Evolutionary conservation across 352 stramenopile species (phyloP).

Genomic region (Lagenidium sp.): DNA sequence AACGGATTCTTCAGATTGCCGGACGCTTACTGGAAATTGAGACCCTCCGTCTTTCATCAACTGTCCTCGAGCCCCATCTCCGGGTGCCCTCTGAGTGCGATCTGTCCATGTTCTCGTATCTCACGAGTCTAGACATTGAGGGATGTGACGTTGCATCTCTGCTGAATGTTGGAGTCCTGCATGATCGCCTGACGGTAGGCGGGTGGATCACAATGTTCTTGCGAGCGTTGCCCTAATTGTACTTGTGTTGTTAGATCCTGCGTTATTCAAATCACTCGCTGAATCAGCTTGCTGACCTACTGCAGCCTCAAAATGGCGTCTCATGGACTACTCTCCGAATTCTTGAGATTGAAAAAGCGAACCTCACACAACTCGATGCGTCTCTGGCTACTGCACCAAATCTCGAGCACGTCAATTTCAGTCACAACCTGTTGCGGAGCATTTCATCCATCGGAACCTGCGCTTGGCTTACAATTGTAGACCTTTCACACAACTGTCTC

Average conservation of each 20-base stretch:
- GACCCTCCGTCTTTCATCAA: constrained; percentile 1
- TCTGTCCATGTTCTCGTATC: constrained; percentile 3
- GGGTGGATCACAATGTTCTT: too few relatives aligned
- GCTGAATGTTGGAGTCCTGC: background rate
- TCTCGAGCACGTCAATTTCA: too few relatives aligned
- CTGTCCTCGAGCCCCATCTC: background rate
- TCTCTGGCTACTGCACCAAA: too few relatives aligned
- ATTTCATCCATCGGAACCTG: background rate
- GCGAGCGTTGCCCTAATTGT: too few relatives aligned
- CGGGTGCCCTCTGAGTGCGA: constrained; percentile 4
- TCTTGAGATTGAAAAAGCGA: too few relatives aligned
- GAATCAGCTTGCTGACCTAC: too few relatives aligned
- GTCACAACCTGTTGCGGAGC: too few relatives aligned
- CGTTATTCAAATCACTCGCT: too few relatives aligned
- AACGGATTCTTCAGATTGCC: constrained; percentile 6
- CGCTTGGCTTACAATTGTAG: background rate
- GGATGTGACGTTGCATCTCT: background rate
- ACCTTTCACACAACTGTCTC: background rate
- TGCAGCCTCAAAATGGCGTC: too few relatives aligned
- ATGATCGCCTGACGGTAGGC: background rate
- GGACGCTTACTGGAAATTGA: constrained; percentile 4
- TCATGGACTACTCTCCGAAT: too few relatives aligned
- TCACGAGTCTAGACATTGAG: constrained; percentile 1
- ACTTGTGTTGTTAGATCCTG: too few relatives aligned
- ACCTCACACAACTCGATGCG: too few relatives aligned